phyloP scores from a whole-genome alignment of 352 stramenopile species.

The Hyaloperonospora brassicae region DNA sequence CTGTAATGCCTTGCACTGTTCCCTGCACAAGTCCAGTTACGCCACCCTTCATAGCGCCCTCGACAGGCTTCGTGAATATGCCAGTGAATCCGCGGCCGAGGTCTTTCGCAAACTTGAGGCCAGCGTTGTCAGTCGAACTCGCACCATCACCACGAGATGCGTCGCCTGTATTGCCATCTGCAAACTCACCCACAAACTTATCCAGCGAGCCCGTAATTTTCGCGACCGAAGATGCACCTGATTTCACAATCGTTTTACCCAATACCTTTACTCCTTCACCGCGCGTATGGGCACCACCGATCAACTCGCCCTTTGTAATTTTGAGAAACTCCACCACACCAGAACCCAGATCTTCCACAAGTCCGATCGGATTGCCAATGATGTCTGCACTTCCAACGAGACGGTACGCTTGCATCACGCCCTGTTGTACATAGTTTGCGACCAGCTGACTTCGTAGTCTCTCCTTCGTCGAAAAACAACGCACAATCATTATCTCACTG shows the following conservation, averaged over 20 bases:
- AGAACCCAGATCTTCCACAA: constrained; percentile 82
- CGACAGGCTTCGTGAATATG: constrained; percentile 83
- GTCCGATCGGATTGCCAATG: constrained; percentile 79
- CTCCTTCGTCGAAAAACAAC: constrained; percentile 78
- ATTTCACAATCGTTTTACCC: constrained; percentile 82
- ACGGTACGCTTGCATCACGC: constrained; percentile 77
- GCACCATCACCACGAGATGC: constrained; percentile 19
- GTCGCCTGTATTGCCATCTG: constrained; percentile 37
- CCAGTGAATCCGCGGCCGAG: constrained; percentile 76
- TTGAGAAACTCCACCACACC: constrained; percentile 83
- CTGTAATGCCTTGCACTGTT: constrained; percentile 70
- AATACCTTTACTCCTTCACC: constrained; percentile 82
- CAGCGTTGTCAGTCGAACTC: constrained; percentile 40
- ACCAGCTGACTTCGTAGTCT: constrained; percentile 70
- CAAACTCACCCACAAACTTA: constrained; percentile 76
- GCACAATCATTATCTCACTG: constrained; percentile 75
- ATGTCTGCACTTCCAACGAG: constrained; percentile 80
- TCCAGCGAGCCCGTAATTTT: constrained; percentile 85
- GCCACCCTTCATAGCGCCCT: constrained; percentile 71
- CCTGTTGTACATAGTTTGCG: constrained; percentile 78
- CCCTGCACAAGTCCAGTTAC: constrained; percentile 71
- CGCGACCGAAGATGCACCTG: constrained; percentile 57
- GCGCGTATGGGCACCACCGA: constrained; percentile 72
- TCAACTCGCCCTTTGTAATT: constrained; percentile 81
- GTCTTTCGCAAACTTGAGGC: constrained; percentile 81